A percentile compares a stretch with the other conserved stretches of the same genome.
phyloP scores from a whole-genome alignment of 1,284 basidiomycete species.

The Microbotryomycetes sp. region DNA sequence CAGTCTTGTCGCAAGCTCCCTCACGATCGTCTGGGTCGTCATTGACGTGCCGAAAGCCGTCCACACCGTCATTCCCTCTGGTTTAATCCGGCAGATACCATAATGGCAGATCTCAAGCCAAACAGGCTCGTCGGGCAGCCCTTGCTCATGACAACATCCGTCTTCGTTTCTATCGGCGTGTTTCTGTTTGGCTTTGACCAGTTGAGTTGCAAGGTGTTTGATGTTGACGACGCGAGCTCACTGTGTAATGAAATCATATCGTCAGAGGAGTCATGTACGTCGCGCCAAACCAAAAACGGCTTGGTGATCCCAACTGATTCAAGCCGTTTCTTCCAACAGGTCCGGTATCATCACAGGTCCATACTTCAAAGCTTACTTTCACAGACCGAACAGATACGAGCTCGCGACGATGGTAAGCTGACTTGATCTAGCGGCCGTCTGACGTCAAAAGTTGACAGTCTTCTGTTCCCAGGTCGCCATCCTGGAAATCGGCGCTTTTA shows the following conservation, averaged over 20 bases:
- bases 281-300: not conserved
- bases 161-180: conserved; percentile 80
- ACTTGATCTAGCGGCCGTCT: conserved; percentile 46
- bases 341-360: conserved; percentile 76
- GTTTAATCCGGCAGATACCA: too few relatives aligned
- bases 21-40: too few relatives aligned
- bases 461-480: conserved; percentile 26
- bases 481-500: conserved; percentile 79
- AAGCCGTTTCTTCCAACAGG: not conserved
- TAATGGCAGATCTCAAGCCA: not conserved
- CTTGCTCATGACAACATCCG: conserved; percentile 70
- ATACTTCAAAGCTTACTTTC: conserved; percentile 48
- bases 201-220: not conserved
- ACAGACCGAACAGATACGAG: conserved; percentile 57
- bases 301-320: too few relatives aligned
- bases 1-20: too few relatives aligned
- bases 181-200: conserved; percentile 53
- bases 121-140: conserved; percentile 62
- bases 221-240: not conserved
- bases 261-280: conserved; percentile 55
- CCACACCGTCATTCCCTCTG: too few relatives aligned
- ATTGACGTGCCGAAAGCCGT: too few relatives aligned
- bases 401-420: conserved; percentile 81
- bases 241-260: too few relatives aligned
- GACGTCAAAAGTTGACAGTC: not conserved